Percentiles rank a stretch among this genome's conserved stretches.
Evolutionary conservation across 179 eudicot genomes (phyloP).

Genomic region (Patellifolia procumbens): DNA sequence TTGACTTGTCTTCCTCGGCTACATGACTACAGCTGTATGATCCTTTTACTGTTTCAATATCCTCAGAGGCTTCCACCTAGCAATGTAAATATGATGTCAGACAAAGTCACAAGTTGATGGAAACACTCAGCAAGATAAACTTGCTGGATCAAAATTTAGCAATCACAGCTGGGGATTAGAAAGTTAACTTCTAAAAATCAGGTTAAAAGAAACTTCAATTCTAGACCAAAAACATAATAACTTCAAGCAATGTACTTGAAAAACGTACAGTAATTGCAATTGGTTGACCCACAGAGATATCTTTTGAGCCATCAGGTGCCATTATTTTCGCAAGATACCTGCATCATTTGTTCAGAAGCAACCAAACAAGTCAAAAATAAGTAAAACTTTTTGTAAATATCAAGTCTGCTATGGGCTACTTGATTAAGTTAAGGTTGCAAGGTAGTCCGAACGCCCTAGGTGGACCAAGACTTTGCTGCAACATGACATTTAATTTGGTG

Average conservation of each 20-base stretch:
- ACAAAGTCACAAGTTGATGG: constrained; percentile 8
- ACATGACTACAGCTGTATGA: constrained; percentile 35
- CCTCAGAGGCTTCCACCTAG: constrained; percentile 87
- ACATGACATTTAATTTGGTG: not conserved
- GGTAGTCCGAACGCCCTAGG: too few species aligned
- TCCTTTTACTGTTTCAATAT: constrained; percentile 59
- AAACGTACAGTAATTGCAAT: constrained; percentile 85
- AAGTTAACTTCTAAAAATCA: not conserved
- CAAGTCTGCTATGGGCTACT: not conserved
- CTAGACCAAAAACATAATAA: not conserved
- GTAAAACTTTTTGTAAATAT: not conserved
- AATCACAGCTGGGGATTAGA: not conserved
- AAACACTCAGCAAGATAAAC: not conserved
- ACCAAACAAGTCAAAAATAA: not conserved
- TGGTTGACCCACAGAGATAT: constrained; percentile 81
- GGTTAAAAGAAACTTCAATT: not conserved
- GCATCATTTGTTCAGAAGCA: constrained; percentile 25
- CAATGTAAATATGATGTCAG: constrained; percentile 27
- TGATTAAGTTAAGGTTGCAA: not conserved
- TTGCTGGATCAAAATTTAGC: not conserved
- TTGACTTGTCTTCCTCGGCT: constrained; percentile 50
- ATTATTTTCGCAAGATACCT: constrained; percentile 85
- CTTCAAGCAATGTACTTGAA: constrained; percentile 1
- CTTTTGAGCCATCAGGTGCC: constrained; percentile 88
- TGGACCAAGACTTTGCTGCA: not conserved